Base-by-base conservation (phyloP, 2,329 filamentous ascomycete species). In the Dryadomyces quercivorus region DNA sequence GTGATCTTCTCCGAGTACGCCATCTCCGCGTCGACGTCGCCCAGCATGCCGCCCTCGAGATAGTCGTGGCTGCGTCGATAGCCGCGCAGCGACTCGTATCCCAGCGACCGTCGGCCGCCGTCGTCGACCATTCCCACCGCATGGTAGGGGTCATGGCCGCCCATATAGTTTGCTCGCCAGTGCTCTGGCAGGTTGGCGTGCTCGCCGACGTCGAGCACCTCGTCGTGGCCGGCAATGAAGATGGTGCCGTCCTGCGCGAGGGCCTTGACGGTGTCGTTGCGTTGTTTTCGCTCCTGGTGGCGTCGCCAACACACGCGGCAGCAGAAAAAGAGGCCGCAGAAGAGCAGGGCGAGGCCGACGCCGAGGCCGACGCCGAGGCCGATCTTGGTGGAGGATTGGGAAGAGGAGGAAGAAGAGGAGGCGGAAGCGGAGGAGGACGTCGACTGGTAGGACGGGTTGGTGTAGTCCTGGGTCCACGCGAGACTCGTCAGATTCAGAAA, bases 351-450 rank as follows among this genome's bases (percentile, higher is more conserved):
- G 1, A 78, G 69, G 0, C 77, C 69, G 1, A 85, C 63, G 1
- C 83, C 85, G 1, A 89, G 66, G 1, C 85, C 84, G 2, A 84
- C 68, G 0, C 83, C 83, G 0, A 88, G 69, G 1, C 82, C 82
- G 5, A 84, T 36, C 8, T 43, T 45, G 57, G 72, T n/a, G 20
- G 43, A 42, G 13, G 49, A 52, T 12, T 50, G 34, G 7, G 59
- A 52, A 15, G 55, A 51, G 7, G 53, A 18, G 2, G 43, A 26
- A 4, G 62, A 40, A n/a, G 54, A 50, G 3, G 55, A 22, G 1
- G 44, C 18, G 3, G 55, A 52, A 3, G 54, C 10, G 10, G 55
- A 43, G 5, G 49, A 55, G 16, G 54, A 57, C 56, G 42, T 49
- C 57, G 45, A 61, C 61, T 3, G 13, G 12, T 34, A 26, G 16